A percentile compares a stretch with the other conserved stretches of the same genome.
Evolutionary conservation across 2,329 filamentous ascomycete genomes (phyloP).

Genomic region (Talaromyces sp.): DNA sequence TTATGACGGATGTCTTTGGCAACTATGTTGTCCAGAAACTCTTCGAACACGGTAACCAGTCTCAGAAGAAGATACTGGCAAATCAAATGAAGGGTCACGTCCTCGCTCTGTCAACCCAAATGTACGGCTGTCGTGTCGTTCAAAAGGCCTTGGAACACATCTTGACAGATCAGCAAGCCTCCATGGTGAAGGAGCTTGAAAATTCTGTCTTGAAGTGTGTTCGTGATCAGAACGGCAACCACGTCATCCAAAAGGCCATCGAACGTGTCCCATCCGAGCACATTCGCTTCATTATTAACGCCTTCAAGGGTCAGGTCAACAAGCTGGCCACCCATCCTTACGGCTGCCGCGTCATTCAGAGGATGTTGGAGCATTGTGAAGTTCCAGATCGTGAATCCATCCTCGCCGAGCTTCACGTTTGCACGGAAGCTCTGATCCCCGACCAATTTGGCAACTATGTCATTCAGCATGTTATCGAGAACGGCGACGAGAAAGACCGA

Average conservation of each 20-base stretch:
- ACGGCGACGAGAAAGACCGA: slow-evolving; percentile 69
- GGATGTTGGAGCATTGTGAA: slow-evolving; percentile 79
- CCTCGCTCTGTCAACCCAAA: slow-evolving; percentile 72
- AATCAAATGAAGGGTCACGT: slow-evolving; percentile 85
- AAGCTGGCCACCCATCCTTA: slow-evolving; percentile 74
- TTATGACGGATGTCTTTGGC: slow-evolving; percentile 96
- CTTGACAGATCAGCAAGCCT: slow-evolving; percentile 83
- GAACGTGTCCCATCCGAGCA: slow-evolving; percentile 72
- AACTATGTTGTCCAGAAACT: slow-evolving; percentile 99
- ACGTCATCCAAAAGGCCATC: slow-evolving; percentile 93
- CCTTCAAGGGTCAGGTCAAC: slow-evolving; percentile 71
- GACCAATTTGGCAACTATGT: slow-evolving; percentile 97
- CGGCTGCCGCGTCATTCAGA: slow-evolving; percentile 88
- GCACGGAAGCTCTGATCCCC: slow-evolving; percentile 67
- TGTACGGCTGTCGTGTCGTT: slow-evolving; percentile 92
- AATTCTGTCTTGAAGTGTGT: slow-evolving; percentile 71
- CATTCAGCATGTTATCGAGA: slow-evolving; percentile 81
- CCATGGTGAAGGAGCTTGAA: slow-evolving; percentile 78
- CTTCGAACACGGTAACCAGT: slow-evolving; percentile 91
- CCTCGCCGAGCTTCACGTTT: slow-evolving; percentile 72
- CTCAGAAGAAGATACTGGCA: slow-evolving; percentile 83
- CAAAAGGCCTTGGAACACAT: slow-evolving; percentile 94
- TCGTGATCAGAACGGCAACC: slow-evolving; percentile 87
- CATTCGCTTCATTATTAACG: slow-evolving; percentile 79
- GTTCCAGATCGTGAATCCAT: slow-evolving; percentile 67